Percentiles rank a stretch among this genome's conserved stretches.
Conservation (phyloP, 306 rosid species). For the Lagenaria siceraria region DNA sequence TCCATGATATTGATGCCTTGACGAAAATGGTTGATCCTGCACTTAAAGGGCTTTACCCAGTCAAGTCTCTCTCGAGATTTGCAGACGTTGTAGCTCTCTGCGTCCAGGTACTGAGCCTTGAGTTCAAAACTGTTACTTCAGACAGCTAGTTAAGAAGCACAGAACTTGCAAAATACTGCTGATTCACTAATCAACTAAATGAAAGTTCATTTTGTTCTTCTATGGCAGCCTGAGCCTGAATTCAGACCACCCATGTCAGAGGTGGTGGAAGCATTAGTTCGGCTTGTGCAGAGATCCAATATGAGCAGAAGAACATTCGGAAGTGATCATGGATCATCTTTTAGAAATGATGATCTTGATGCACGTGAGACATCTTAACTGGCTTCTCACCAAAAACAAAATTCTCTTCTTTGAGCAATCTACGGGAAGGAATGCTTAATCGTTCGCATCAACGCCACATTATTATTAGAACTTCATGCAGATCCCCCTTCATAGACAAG, state of each 20-base stretch:
- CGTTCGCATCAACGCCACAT: not conserved
- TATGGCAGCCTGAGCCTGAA: slow-evolving; percentile 14
- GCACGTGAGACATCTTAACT: slow-evolving; percentile 4
- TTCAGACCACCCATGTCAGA: slow-evolving; percentile 18
- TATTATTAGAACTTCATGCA: not conserved
- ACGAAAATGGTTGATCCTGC: slow-evolving; percentile 94
- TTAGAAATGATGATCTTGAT: slow-evolving; percentile 33
- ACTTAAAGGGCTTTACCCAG: slow-evolving; percentile 79
- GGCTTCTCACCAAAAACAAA: not conserved
- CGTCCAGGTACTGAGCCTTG: slow-evolving; percentile 47
- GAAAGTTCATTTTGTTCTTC: not conserved
- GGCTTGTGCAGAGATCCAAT: slow-evolving; percentile 11
- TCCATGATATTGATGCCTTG: slow-evolving; percentile 93
- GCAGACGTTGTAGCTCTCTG: slow-evolving; percentile 96
- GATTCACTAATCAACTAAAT: not conserved
- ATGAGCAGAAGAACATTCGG: slow-evolving; percentile 28
- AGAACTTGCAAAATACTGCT: not conserved
- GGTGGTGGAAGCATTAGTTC: slow-evolving; percentile 10
- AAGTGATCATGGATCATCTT: slow-evolving; percentile 56
- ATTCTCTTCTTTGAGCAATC: not conserved
- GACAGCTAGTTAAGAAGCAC: not conserved
- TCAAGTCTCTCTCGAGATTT: slow-evolving; percentile 90
- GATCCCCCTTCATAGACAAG: not conserved
- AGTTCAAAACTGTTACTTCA: not conserved
- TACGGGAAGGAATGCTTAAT: not conserved